Conservation (phyloP, 441 rosid species). For the Gossypium gossypioides region DNA sequence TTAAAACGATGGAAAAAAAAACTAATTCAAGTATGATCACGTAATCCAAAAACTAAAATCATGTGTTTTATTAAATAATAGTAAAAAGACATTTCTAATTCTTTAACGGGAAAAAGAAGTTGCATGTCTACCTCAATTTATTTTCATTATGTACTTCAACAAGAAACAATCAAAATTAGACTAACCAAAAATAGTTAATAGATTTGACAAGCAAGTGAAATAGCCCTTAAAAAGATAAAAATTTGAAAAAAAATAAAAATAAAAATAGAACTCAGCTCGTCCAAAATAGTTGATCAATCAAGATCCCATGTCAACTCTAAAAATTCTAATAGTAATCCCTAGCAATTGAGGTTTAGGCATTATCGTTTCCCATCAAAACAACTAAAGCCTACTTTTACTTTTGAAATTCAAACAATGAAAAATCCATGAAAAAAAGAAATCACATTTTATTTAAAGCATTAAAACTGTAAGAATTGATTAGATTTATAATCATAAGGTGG, state of each 20-base stretch:
- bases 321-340: background rate
- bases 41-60: background rate
- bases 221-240: background rate
- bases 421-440: background rate
- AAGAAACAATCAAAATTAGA: background rate
- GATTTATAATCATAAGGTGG: background rate
- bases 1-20: background rate
- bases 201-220: background rate
- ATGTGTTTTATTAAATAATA: background rate
- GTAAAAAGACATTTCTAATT: background rate
- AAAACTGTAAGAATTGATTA: background rate
- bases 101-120: background rate
- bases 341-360: background rate
- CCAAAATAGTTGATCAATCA: background rate
- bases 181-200: background rate
- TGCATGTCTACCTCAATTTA: background rate
- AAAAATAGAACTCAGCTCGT: background rate
- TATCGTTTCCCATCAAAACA: constrained; percentile 1
- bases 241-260: background rate
- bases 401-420: background rate
- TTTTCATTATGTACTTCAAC: background rate
- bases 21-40: background rate
- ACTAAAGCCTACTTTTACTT: background rate
- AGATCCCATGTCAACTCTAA: constrained; percentile 1
- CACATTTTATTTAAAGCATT: background rate